A percentile compares a stretch with the other conserved stretches of the same genome.
Evolutionary conservation across 495 filamentous ascomycete species (phyloP).

Genomic region (Niebla homalea): DNA sequence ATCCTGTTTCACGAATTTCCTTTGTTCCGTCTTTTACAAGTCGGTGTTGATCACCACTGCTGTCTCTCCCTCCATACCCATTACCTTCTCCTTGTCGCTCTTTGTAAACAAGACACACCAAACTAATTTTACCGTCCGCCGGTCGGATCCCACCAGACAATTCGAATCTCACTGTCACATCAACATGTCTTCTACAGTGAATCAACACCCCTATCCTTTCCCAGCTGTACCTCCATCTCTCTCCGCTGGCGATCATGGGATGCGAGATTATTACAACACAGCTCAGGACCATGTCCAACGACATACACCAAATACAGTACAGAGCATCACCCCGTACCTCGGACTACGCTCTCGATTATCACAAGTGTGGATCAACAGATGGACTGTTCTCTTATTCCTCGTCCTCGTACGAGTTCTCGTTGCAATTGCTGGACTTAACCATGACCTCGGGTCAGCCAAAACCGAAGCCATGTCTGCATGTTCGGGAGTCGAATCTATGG

Average conservation of each 20-base stretch:
- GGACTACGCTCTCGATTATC: constrained; percentile 80
- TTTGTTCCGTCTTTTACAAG: constrained; percentile 12
- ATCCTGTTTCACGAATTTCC: constrained; percentile 15
- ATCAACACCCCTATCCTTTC: constrained; percentile 19
- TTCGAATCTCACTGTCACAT: constrained; percentile 7
- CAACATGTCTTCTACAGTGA: constrained; percentile 26
- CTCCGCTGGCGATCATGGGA: constrained; percentile 42
- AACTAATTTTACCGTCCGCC: constrained; percentile 16
- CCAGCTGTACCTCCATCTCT: constrained; percentile 35
- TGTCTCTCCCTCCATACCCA: constrained; percentile 8
- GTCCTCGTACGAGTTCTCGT: constrained; percentile 70
- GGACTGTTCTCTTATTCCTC: constrained; percentile 81
- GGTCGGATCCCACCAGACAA: constrained; percentile 19
- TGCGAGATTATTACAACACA: constrained; percentile 36
- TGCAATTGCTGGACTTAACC: constrained; percentile 53
- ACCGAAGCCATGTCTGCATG: constrained; percentile 75
- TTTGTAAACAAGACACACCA: not conserved
- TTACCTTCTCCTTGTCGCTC: constrained; percentile 5
- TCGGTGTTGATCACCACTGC: constrained; percentile 9
- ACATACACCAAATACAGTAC: constrained; percentile 36
- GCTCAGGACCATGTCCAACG: constrained; percentile 28
- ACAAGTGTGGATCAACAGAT: constrained; percentile 92
- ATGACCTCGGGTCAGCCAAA: constrained; percentile 61
- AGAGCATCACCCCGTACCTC: constrained; percentile 77
- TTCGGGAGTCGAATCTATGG: constrained; percentile 82